phyloP scores from a whole-genome alignment of 768 basidiomycete species.

The Porphyrellus cyaneotinctus region DNA sequence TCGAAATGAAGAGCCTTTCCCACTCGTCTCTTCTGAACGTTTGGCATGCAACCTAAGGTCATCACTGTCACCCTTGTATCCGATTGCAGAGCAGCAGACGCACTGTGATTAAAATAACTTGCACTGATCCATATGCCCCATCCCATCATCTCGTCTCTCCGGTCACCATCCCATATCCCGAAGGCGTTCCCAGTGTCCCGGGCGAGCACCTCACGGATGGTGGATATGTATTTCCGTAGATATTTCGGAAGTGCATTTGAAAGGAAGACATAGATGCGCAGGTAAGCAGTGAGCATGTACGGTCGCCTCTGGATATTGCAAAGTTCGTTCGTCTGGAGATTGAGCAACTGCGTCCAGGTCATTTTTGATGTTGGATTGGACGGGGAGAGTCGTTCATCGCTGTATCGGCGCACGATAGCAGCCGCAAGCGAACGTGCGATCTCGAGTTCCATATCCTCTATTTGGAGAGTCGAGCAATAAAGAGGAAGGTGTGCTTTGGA shows the following conservation, averaged over 20 bases:
- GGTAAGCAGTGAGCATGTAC: conserved; percentile 47
- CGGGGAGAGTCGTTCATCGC: conserved; percentile 16
- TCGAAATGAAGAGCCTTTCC: conserved; percentile 48
- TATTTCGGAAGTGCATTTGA: conserved; percentile 32
- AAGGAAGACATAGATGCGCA: conserved; percentile 54
- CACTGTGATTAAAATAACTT: conserved; percentile 70
- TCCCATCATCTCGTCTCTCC: conserved; percentile 55
- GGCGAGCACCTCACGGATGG: conserved; percentile 50
- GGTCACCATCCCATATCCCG: conserved; percentile 59
- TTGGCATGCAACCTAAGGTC: conserved; percentile 48
- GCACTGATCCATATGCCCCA: conserved; percentile 60
- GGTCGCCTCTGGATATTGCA: conserved; percentile 43
- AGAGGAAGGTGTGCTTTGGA: conserved; percentile 23
- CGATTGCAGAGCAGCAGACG: conserved; percentile 4
- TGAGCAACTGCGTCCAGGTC: conserved; percentile 47
- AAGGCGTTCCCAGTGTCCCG: conserved; percentile 67
- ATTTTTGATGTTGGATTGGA: conserved; percentile 1
- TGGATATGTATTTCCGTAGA: conserved; percentile 36
- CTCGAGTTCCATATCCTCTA: conserved; percentile 55
- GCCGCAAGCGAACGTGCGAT: conserved; percentile 54
- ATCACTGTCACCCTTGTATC: not conserved
- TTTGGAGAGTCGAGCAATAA: conserved; percentile 26
- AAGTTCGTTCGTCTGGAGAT: conserved; percentile 58
- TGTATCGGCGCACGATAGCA: conserved; percentile 44
- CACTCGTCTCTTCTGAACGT: conserved; percentile 43